Base-by-base conservation (phyloP, 495 filamentous ascomycete genomes). In the Lentithecium fluviatile region DNA sequence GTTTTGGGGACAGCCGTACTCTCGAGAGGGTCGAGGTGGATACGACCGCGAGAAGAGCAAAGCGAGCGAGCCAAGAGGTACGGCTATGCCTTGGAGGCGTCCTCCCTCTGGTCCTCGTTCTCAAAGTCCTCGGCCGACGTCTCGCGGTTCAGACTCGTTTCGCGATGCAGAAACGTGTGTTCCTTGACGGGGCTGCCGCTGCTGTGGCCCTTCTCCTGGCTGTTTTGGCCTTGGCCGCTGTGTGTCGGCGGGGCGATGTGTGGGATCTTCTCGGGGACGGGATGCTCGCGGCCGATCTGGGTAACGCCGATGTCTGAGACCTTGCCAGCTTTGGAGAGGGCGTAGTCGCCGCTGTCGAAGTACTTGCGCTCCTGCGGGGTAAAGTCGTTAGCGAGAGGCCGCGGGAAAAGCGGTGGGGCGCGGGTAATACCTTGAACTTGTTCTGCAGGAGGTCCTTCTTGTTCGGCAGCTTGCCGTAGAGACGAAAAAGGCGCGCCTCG, bases 341-440 rank as follows among this genome's bases (percentile, higher is more conserved):
- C 95, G 65, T 97, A 97, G 77, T 97, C 93, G 68, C 93, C 93
- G 52, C 87, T 91, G 80, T 98, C 94, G 75, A 98, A 98, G 78
- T 97, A 98, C 79, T 97, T 98, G 76, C 95, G 92, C 74, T 96
- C 92, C 83, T 96, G 65, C 29, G 34, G n/a, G 50, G 53, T 13
- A 26, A 20, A 56, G 57, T 19, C 50, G 66, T 64, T 61, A 64
- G 58, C 12, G 29, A 40, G 46, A 42, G 32, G 15, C 6, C 1
- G 6, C 17, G 2, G 53, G 1, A 38, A 40, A 26, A 45, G 57
- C 20, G 13, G 34, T 34, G 32, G 50, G 15, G 32, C 20, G 62
- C 52, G 47, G 29, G 15, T 24, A 29, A 45, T 71, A 87, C 86
- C 78, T 89, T 88, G 73, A 98, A 85, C 74, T 97, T 96, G 79